Evolutionary conservation across 2,329 filamentous ascomycete species (phyloP).

Genomic region (Celoporthe dispersa): DNA sequence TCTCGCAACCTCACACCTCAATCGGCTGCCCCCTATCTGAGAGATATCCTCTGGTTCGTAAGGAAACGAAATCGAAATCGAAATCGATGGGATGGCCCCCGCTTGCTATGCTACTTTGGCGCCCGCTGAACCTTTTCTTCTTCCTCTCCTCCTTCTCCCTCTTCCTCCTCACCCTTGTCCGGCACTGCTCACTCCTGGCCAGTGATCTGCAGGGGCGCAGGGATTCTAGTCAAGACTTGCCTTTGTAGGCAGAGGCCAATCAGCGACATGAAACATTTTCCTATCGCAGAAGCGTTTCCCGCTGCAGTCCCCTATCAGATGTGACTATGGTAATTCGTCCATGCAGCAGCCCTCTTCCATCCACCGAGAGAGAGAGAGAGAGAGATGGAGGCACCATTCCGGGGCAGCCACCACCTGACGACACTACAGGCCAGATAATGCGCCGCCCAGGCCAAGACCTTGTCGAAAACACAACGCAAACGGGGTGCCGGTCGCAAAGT

Average conservation of each 20-base stretch:
- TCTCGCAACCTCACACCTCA: neutral
- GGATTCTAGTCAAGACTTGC: neutral
- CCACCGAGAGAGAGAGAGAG: neutral
- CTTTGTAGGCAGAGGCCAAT: neutral
- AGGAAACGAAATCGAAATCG: neutral
- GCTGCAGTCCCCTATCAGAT: neutral
- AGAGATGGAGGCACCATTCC: neutral
- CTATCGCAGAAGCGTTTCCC: constrained; percentile 12
- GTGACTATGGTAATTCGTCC: neutral
- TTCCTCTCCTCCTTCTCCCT: neutral
- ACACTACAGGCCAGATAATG: neutral
- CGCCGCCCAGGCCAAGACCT: neutral
- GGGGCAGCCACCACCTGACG: neutral
- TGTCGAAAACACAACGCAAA: neutral
- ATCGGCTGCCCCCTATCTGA: neutral
- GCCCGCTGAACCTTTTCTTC: neutral
- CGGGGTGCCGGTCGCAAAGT: neutral
- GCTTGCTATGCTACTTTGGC: neutral
- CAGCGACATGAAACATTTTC: constrained; percentile 16
- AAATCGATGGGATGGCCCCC: neutral
- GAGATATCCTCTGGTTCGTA: neutral
- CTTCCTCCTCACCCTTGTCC: neutral
- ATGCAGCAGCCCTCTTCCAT: neutral
- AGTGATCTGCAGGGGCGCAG: constrained; percentile 1
- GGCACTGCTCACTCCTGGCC: constrained; percentile 8